A percentile compares a stretch with the other conserved stretches of the same genome.
These are phyloP conservation scores for Fragaria nilgerrensis DNA, from an alignment of 306 rosid species.

Conservation along the genomic window DNA sequence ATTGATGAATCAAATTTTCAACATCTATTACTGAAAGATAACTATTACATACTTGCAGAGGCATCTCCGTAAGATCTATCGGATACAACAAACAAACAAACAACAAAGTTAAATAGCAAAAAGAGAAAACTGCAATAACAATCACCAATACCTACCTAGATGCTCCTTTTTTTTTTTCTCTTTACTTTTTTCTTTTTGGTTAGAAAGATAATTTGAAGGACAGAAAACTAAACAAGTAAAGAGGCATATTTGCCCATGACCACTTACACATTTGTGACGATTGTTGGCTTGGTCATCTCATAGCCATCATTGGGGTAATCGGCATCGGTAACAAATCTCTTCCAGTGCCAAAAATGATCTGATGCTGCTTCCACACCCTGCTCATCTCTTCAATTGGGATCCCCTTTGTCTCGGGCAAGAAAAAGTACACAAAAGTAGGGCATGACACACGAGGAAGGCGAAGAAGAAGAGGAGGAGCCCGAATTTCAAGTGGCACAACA, in stretches of 20 bases:
- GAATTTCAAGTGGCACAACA: conserved; percentile 89
- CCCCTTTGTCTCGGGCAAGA: conserved; percentile 81
- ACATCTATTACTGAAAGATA: too few relatives aligned
- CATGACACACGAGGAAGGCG: conserved; percentile 70
- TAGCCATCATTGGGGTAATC: conserved; percentile 35
- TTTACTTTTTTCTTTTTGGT: too few relatives aligned
- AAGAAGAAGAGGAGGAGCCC: conserved; percentile 86
- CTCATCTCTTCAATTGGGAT: conserved; percentile 93
- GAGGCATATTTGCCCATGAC: neutral
- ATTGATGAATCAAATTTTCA: too few relatives aligned
- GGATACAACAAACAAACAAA: too few relatives aligned
- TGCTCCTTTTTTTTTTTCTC: too few relatives aligned
- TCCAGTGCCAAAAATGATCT: conserved; percentile 59
- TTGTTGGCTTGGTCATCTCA: conserved; percentile 39
- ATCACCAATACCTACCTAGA: too few relatives aligned
- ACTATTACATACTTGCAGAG: too few relatives aligned
- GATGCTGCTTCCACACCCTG: conserved; percentile 64
- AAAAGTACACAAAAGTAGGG: conserved; percentile 42
- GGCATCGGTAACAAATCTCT: conserved; percentile 43
- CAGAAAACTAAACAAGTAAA: neutral
- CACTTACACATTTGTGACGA: conserved; percentile 35
- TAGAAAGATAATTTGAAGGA: too few relatives aligned
- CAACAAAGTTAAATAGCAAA: too few relatives aligned
- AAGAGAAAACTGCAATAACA: too few relatives aligned
- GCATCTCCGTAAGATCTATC: too few relatives aligned